Evolutionary conservation across 768 basidiomycete genomes (phyloP).

Genomic region (Amanita fuliginea): DNA sequence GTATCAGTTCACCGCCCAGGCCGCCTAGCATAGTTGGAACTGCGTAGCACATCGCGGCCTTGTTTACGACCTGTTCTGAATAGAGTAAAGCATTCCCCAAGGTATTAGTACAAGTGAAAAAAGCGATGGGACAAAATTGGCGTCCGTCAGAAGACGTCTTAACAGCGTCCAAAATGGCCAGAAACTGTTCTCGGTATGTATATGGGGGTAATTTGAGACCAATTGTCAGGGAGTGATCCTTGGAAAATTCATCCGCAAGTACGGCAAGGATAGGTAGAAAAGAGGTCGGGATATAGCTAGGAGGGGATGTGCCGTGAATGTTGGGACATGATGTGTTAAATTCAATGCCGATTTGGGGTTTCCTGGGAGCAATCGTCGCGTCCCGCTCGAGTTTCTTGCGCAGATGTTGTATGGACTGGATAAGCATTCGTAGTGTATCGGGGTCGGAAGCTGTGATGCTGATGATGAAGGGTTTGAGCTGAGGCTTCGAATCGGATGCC

Average conservation of each 20-base stretch:
- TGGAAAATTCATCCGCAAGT: conserved; percentile 35
- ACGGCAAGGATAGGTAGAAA: conserved; percentile 45
- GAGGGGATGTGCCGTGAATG: conserved; percentile 48
- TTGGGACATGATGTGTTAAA: conserved; percentile 85
- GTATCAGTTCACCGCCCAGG: conserved; percentile 66
- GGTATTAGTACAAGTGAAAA: conserved; percentile 75
- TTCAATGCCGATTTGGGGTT: conserved; percentile 53
- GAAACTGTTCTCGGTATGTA: conserved; percentile 50
- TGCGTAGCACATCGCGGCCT: too few species aligned
- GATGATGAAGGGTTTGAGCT: conserved; percentile 55
- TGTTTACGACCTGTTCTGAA: conserved; percentile 31
- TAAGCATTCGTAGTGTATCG: conserved; percentile 39
- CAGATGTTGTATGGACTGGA: conserved; percentile 48
- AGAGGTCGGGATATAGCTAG: conserved; percentile 47
- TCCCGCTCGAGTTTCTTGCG: conserved; percentile 28
- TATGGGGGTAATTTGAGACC: conserved; percentile 80
- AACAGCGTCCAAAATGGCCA: conserved; percentile 36
- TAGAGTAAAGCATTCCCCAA: conserved; percentile 63
- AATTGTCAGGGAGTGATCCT: conserved; percentile 47
- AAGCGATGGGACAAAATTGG: conserved; percentile 41
- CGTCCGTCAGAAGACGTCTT: conserved; percentile 9
- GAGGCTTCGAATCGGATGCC: conserved; percentile 12
- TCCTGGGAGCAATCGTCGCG: conserved; percentile 1
- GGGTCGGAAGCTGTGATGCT: conserved; percentile 62
- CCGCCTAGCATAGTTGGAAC: conserved; percentile 61